These are phyloP conservation scores for Trichophyton mentagrophytes DNA, from an alignment of 2,329 filamentous ascomycete species.

Conservation along the genomic window DNA sequence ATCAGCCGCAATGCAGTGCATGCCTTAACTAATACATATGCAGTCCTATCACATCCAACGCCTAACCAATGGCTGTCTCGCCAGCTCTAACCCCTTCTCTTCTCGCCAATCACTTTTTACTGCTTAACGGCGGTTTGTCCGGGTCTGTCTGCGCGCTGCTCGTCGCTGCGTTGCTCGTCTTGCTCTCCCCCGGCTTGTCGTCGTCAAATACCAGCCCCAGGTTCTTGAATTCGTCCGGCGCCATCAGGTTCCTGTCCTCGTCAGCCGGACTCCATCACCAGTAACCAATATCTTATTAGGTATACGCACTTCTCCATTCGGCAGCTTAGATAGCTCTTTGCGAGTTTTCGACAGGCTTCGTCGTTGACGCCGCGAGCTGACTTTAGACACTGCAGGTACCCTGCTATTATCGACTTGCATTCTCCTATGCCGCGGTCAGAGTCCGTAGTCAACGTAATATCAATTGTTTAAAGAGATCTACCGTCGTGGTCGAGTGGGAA, in stretches of 20 bases:
- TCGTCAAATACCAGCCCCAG: constrained; percentile 58
- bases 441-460: background rate
- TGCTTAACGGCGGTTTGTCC: constrained; percentile 3
- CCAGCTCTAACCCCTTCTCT: background rate
- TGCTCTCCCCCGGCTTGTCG: constrained; percentile 3
- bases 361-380: constrained; percentile 73
- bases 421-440: constrained; percentile 48
- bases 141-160: background rate
- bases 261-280: background rate
- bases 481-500: constrained; percentile 95
- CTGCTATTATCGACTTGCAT: constrained; percentile 78
- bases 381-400: constrained; percentile 79
- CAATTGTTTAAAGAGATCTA: constrained; percentile 10
- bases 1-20: background rate
- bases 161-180: background rate
- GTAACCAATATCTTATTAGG: background rate
- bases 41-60: background rate
- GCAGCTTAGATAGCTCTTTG: constrained; percentile 79
- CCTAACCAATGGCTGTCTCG: background rate
- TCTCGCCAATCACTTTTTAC: background rate
- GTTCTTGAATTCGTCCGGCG: constrained; percentile 87
- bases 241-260: constrained; percentile 71
- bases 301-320: constrained; percentile 76
- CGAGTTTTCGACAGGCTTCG: constrained; percentile 67
- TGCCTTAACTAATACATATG: background rate